phyloP scores from a whole-genome alignment of 2,329 filamentous ascomycete genomes.

The Fusarium sp. region DNA sequence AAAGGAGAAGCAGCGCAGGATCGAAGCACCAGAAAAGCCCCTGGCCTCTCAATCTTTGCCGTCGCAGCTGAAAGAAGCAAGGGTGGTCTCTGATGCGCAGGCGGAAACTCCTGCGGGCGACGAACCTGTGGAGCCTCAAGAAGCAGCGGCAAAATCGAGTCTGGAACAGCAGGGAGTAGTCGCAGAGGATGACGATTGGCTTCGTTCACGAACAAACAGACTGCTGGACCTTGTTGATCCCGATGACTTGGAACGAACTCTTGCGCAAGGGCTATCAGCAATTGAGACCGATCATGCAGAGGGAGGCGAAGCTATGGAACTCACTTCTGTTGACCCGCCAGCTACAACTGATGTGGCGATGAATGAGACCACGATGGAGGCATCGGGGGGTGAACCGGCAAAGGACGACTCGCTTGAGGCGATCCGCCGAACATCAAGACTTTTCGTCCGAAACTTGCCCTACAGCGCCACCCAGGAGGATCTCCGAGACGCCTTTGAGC shows the following conservation, averaged over 20 bases:
- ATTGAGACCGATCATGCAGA: constrained; percentile 28
- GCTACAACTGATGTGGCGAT: constrained; percentile 31
- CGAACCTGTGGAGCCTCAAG: constrained; percentile 34
- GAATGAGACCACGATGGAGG: constrained; percentile 40
- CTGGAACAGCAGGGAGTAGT: constrained; percentile 46
- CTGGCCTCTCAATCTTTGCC: constrained; percentile 29
- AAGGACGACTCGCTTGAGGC: constrained; percentile 43
- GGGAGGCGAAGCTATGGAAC: constrained; percentile 24
- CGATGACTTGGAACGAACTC: constrained; percentile 58
- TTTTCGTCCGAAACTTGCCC: constrained; percentile 90
- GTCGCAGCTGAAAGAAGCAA: constrained; percentile 32
- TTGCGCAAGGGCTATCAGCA: constrained; percentile 24
- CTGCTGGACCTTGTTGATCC: constrained; percentile 86
- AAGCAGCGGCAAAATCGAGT: constrained; percentile 30
- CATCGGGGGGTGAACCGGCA: constrained; percentile 41
- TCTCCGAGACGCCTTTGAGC: constrained; percentile 74
- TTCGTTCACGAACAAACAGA: constrained; percentile 87
- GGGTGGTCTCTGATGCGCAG: constrained; percentile 13
- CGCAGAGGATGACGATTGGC: constrained; percentile 87
- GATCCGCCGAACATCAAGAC: constrained; percentile 76
- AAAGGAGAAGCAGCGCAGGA: constrained; percentile 55
- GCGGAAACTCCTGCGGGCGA: constrained; percentile 23
- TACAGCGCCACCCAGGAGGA: constrained; percentile 83
- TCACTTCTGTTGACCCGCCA: constrained; percentile 21
- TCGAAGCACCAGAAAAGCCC: constrained; percentile 41